Percentiles rank a stretch among this genome's conserved stretches.
Conservation (phyloP, 176 grass and related monocot species). For the Lolium rigidum region DNA sequence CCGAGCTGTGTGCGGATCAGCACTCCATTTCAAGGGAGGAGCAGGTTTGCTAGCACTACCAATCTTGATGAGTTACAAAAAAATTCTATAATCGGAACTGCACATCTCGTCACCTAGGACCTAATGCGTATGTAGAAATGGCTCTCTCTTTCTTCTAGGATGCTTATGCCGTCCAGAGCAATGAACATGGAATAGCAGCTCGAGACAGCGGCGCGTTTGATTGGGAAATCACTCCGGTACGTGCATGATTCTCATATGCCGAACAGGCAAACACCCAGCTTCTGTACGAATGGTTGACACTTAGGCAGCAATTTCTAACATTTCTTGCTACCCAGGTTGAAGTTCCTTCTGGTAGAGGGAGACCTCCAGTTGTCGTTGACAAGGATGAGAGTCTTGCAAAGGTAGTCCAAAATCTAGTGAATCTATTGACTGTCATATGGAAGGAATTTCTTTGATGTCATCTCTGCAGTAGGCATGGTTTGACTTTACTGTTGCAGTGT, state of each 20-base stretch:
- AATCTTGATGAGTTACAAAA: background rate
- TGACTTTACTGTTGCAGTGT: background rate
- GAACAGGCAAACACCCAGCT: background rate
- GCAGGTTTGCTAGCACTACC: conserved; percentile 56
- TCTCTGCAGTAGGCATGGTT: background rate
- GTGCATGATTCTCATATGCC: conserved; percentile 17
- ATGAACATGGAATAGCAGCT: conserved; percentile 78
- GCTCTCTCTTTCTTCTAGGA: conserved; percentile 60
- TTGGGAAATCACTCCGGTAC: conserved; percentile 91
- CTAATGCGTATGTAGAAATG: background rate
- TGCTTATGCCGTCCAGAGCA: conserved; percentile 82
- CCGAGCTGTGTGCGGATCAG: conserved; percentile 74
- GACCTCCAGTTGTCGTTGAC: conserved; percentile 63
- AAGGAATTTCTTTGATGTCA: background rate
- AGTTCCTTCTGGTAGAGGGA: conserved; percentile 86
- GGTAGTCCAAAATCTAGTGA: conserved; percentile 48
- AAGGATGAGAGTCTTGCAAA: conserved; percentile 92
- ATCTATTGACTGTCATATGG: background rate
- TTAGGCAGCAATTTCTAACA: conserved; percentile 13
- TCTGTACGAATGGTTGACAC: background rate
- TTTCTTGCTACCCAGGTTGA: conserved; percentile 66
- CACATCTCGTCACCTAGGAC: background rate
- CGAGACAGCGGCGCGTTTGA: conserved; percentile 66
- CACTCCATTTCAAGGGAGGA: conserved; percentile 75
- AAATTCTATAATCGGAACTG: background rate